These are phyloP conservation scores for Cylindrotheca fusiformis DNA, from an alignment of 108 stramenopile species.

Conservation along the genomic window DNA sequence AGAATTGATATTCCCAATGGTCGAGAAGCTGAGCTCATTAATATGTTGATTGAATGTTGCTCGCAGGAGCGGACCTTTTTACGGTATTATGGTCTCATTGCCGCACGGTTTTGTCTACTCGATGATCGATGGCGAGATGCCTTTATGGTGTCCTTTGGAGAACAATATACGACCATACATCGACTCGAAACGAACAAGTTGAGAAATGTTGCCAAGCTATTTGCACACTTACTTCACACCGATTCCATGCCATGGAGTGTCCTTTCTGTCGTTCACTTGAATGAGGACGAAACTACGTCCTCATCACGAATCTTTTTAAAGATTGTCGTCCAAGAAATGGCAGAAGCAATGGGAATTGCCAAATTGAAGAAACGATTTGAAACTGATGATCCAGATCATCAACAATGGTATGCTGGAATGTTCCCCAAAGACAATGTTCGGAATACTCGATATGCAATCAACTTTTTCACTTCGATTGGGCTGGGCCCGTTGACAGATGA, in stretches of 20 bases:
- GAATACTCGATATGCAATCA: slow-evolving; percentile 97
- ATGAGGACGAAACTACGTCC: slow-evolving; percentile 96
- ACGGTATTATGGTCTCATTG: slow-evolving; percentile 94
- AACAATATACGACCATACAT: slow-evolving; percentile 93
- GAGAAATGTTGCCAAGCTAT: slow-evolving; percentile 98
- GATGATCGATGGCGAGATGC: slow-evolving; percentile 86
- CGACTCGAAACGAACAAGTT: slow-evolving; percentile 98
- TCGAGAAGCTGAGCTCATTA: slow-evolving; percentile 82
- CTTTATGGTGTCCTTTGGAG: slow-evolving; percentile 81
- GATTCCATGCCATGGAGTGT: slow-evolving; percentile 97
- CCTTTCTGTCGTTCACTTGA: slow-evolving; percentile 85
- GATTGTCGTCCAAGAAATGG: slow-evolving; percentile 95
- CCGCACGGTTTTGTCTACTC: slow-evolving; percentile 92
- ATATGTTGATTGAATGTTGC: slow-evolving; percentile 99
- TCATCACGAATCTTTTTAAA: slow-evolving; percentile 98
- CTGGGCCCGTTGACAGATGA: slow-evolving; percentile 97
- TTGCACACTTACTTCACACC: slow-evolving; percentile 96
- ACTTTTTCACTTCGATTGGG: slow-evolving; percentile 98
- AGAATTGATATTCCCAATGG: slow-evolving; percentile 92
- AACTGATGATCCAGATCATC: slow-evolving; percentile 60
- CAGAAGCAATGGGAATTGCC: slow-evolving; percentile 92
- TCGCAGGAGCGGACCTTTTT: slow-evolving; percentile 96
- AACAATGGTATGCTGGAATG: slow-evolving; percentile 88
- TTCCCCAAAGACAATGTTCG: slow-evolving; percentile 95
- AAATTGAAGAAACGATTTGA: slow-evolving; percentile 88